Base-by-base conservation (phyloP, 2,329 filamentous ascomycete genomes). In the Fusarium abutilonis region DNA sequence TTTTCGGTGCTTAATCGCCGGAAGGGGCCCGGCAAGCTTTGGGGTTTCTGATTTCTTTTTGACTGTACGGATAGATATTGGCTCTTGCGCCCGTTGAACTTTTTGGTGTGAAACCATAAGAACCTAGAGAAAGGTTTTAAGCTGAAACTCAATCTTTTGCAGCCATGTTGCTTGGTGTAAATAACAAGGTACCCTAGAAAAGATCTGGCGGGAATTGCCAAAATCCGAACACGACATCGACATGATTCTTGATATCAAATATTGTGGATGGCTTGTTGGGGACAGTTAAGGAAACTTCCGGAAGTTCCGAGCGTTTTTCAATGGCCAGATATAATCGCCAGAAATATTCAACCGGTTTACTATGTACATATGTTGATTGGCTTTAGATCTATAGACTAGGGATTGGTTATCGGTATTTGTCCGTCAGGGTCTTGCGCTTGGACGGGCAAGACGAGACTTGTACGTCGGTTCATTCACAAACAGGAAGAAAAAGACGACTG, bases 1-100 rank as follows among this genome's bases (percentile, higher is more conserved):
- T 58, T 56, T 56, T 65, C 45, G 47, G 49, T 35, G 36, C 26
- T 60, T 26, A 35, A 52, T 4, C 29, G 21, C 48, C 57, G 57
- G 63, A n/a, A 65, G 55, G 11, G 43, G 36, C 17, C 44, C 44
- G 65, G 65, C 28, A 56, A 31, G 35, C 26, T 14, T 41, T 5
- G n/a, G 34, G 21, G 21, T n/a, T n/a, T 9, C n/a, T 35, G 34
- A 35, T 35, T 35, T 35, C 34, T 15, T 49, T 39, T 36, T 28
- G n/a, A n/a, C n/a, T n/a, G n/a, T n/a, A n/a, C n/a, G 26, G 7
- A 29, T 29, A 14, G 21, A 23, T 6, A 14, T 28, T 7, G 9
- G 3, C 11, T 32, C 11, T 1, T 32, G 11, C 13, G 31, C 31
- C 11, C 11, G 6, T 32, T 6, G 31, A n/a, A 32, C 7, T 14